Conservation (phyloP, 1,284 basidiomycete genomes). For the Ceratobasidium sp. region DNA sequence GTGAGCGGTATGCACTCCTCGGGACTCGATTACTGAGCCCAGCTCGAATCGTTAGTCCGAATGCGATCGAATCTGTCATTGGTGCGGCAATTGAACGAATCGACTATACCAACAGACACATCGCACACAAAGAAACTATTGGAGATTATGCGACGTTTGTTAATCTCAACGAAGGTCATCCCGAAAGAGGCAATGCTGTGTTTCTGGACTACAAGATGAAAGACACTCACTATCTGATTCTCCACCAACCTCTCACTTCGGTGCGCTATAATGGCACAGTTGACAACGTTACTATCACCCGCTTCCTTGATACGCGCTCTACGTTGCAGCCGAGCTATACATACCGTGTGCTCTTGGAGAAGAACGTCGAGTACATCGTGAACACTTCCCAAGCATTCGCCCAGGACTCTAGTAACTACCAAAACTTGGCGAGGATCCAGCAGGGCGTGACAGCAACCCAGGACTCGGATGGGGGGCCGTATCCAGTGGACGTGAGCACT, state of each 20-base stretch:
- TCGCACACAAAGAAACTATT: conserved; percentile 57
- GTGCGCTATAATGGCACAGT: conserved; percentile 39
- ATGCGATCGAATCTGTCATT: conserved; percentile 53
- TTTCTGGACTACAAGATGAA: conserved; percentile 52
- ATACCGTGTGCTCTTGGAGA: conserved; percentile 49
- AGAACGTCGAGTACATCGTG: conserved; percentile 48
- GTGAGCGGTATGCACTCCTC: conserved; percentile 56
- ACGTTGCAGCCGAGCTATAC: conserved; percentile 43
- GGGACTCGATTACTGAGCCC: conserved; percentile 53
- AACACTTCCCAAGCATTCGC: conserved; percentile 50
- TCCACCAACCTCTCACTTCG: not conserved
- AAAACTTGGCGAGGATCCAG: conserved; percentile 49
- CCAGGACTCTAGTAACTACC: conserved; percentile 44
- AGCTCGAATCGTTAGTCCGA: conserved; percentile 48
- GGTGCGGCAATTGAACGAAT: conserved; percentile 54
- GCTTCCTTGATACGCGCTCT: conserved; percentile 41
- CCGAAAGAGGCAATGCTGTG: conserved; percentile 52
- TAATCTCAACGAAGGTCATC: conserved; percentile 51
- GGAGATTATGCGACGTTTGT: conserved; percentile 47
- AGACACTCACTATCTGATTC: conserved; percentile 1
- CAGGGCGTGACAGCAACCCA: conserved; percentile 55
- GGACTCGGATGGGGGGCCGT: conserved; percentile 57
- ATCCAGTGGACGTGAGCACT: conserved; percentile 58
- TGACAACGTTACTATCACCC: conserved; percentile 50
- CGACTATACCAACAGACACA: conserved; percentile 50